Evolutionary conservation across 768 basidiomycete genomes (phyloP).

Genomic region (Termitomyces sp.): DNA sequence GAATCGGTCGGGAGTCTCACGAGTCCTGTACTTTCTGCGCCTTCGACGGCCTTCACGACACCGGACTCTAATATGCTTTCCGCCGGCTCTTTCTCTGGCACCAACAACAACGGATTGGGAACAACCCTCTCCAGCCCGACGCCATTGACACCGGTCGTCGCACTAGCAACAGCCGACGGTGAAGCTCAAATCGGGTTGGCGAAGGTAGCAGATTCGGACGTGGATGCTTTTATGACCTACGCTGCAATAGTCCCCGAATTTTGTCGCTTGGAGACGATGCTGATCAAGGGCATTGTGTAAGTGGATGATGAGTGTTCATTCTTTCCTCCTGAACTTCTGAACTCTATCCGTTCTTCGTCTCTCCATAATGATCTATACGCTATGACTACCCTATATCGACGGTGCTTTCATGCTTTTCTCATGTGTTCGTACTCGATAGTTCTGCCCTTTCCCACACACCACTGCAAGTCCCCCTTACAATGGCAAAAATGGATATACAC

Average conservation of each 20-base stretch:
- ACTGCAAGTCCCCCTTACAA: background rate
- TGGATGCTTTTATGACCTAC: slow-evolving; percentile 82
- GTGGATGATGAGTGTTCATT: background rate
- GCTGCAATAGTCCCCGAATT: slow-evolving; percentile 84
- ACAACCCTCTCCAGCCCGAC: slow-evolving; percentile 46
- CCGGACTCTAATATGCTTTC: slow-evolving; percentile 45
- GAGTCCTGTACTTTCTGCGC: slow-evolving; percentile 15
- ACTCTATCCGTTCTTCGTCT: background rate
- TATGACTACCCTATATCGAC: slow-evolving; percentile 2
- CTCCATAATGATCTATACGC: slow-evolving; percentile 5
- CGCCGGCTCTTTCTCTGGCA: slow-evolving; percentile 22
- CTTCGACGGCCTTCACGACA: slow-evolving; percentile 54
- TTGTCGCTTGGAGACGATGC: slow-evolving; percentile 72
- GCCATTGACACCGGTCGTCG: slow-evolving; percentile 63
- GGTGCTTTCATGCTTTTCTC: slow-evolving; percentile 11
- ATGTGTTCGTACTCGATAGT: slow-evolving; percentile 3
- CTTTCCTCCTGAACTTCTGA: background rate
- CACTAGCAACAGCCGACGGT: slow-evolving; percentile 64
- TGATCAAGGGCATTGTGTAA: slow-evolving; percentile 58
- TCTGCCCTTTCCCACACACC: background rate
- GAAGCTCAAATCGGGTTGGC: slow-evolving; percentile 74
- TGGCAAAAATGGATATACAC: slow-evolving; percentile 14
- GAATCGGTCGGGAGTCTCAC: slow-evolving; percentile 29
- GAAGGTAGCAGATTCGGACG: slow-evolving; percentile 80
- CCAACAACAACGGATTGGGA: slow-evolving; percentile 27